Evolutionary conservation across 2,329 filamentous ascomycete genomes (phyloP).

Genomic region (Pezicula rhizophila): DNA sequence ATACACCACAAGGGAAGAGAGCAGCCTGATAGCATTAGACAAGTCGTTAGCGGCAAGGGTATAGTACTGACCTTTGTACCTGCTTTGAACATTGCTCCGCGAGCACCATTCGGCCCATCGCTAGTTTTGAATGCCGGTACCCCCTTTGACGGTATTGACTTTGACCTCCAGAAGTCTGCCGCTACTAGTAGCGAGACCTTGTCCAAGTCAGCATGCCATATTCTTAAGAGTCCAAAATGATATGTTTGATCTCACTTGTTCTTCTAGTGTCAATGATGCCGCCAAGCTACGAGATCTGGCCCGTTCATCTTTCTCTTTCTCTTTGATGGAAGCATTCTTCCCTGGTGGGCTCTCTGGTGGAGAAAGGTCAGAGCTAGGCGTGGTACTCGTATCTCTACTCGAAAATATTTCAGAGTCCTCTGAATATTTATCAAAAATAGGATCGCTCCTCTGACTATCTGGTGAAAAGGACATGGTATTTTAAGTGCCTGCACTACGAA

Average conservation of each 20-base stretch:
- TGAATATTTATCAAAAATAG: conserved; percentile 20
- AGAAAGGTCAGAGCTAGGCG: conserved; percentile 23
- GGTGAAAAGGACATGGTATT: conserved; percentile 15
- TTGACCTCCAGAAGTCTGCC: conserved; percentile 66
- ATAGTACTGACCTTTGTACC: conserved; percentile 47
- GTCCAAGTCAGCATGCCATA: neutral
- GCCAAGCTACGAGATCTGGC: conserved; percentile 19
- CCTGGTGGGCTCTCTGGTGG: conserved; percentile 18
- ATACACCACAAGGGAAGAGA: conserved; percentile 73
- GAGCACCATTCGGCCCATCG: conserved; percentile 65
- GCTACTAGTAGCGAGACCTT: conserved; percentile 54
- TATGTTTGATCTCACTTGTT: conserved; percentile 21
- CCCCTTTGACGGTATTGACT: conserved; percentile 53
- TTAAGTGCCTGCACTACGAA: neutral
- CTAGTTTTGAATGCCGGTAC: conserved; percentile 61
- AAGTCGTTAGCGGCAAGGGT: neutral
- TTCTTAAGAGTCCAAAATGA: neutral
- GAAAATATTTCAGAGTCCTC: conserved; percentile 19
- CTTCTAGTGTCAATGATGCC: conserved; percentile 24
- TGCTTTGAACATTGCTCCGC: conserved; percentile 63
- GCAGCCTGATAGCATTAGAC: conserved; percentile 49
- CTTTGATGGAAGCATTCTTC: conserved; percentile 11
- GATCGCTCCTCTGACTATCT: conserved; percentile 17
- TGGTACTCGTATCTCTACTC: conserved; percentile 17
- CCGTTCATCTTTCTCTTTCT: conserved; percentile 11